These are phyloP conservation scores for Cladophialophora carrionii DNA, from an alignment of 2,329 filamentous ascomycete species.

Conservation along the genomic window DNA sequence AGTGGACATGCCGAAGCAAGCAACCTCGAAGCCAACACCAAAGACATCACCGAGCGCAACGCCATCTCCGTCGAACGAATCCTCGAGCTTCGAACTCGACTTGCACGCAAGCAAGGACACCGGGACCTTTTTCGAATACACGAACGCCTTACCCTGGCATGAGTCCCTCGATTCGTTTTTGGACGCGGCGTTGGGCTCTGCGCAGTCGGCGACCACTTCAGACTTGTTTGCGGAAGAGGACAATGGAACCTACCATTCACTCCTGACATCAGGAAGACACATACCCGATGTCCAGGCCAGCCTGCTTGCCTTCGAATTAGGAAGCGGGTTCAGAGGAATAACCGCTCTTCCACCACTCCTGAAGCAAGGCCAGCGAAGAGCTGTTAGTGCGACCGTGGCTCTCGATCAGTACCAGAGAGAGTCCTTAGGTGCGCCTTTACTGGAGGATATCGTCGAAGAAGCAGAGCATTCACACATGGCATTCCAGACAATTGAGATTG, in stretches of 20 bases:
- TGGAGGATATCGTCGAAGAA: slow-evolving; percentile 7
- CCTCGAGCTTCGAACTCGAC: background rate
- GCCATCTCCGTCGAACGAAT: background rate
- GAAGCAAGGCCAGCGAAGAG: slow-evolving; percentile 4
- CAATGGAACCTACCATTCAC: background rate
- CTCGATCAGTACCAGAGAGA: slow-evolving; percentile 9
- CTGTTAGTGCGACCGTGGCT: slow-evolving; percentile 1
- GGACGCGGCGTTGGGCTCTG: background rate
- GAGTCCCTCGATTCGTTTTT: background rate
- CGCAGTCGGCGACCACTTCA: background rate
- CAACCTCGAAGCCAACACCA: background rate
- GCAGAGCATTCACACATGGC: slow-evolving; percentile 4
- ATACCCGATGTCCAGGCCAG: slow-evolving; percentile 1
- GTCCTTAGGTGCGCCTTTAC: background rate
- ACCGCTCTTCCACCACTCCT: background rate
- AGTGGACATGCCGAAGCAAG: background rate
- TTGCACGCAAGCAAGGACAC: background rate
- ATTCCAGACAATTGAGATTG: background rate
- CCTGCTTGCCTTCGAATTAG: slow-evolving; percentile 2
- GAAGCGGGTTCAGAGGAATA: background rate
- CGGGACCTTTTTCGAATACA: background rate
- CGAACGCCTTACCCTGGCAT: slow-evolving; percentile 1
- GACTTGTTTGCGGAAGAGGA: background rate
- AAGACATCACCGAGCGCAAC: background rate
- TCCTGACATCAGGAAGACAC: background rate